phyloP scores from a whole-genome alignment of 2,329 filamentous ascomycete genomes.

The Cercospora citrullina region DNA sequence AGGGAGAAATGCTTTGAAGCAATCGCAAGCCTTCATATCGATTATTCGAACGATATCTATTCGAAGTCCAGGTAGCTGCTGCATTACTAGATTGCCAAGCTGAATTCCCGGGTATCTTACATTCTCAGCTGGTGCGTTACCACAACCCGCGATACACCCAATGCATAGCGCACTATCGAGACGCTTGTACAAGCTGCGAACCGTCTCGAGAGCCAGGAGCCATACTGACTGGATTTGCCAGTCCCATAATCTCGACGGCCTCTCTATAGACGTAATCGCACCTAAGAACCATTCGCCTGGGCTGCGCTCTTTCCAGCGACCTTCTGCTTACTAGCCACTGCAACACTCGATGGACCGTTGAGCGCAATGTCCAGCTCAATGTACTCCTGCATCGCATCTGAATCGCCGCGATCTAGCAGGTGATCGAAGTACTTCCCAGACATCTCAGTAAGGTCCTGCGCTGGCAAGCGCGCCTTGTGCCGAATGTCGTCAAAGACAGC shows the following conservation, averaged over 20 bases:
- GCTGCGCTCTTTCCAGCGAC: slow-evolving; percentile 1
- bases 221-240: not conserved
- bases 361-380: slow-evolving; percentile 80
- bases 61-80: not conserved
- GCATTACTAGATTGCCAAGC: not conserved
- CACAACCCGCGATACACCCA: not conserved
- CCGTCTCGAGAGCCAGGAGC: not conserved
- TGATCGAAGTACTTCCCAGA: slow-evolving; percentile 78
- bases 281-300: slow-evolving; percentile 11
- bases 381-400: slow-evolving; percentile 83
- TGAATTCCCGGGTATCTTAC: not conserved
- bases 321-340: slow-evolving; percentile 1
- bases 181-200: not conserved
- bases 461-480: slow-evolving; percentile 68
- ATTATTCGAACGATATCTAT: not conserved
- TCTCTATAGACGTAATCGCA: not conserved
- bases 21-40: no score
- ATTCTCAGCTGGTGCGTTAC: not conserved
- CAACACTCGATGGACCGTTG: slow-evolving; percentile 61
- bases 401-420: slow-evolving; percentile 76
- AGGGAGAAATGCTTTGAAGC: no score
- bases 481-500: slow-evolving; percentile 75
- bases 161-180: not conserved
- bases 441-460: slow-evolving; percentile 70
- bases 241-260: not conserved